Base-by-base conservation (phyloP, 2,329 filamentous ascomycete species). In the Colletotrichum sp. region DNA sequence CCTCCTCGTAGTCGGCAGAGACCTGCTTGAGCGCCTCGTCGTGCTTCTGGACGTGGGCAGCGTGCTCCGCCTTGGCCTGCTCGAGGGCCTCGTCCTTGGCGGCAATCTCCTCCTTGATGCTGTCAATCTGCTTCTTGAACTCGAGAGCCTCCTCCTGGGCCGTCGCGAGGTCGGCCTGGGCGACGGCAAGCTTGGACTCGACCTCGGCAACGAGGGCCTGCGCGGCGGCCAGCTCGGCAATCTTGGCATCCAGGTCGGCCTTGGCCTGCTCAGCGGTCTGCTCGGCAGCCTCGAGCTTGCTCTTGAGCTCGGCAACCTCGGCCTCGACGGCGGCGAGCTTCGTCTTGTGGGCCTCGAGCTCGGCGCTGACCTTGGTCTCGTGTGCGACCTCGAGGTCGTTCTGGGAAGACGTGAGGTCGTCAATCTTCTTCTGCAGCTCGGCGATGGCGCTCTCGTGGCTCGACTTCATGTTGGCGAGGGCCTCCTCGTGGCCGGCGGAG, bases 1-100 rank as follows among this genome's bases (percentile, higher is more conserved):
- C 91, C n/a, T 89, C 87, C 81, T 93, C 90, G 78, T 92, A 92
- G 78, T 93, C 91, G 77, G 90, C 86, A 2, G 91, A 91, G 71
- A 93, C 83, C 76, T 88, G 88, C 81, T 90, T 87, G 78, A 93
- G 86, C 80, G 91, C 90, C 78, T 89, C 87, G 76, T 90, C 87
- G 80, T 93, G 90, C 81, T 89, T 89, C 57, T 86, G 85, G 30
- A 82, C 80, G 0, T 84, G 81, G 4, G 82, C 78, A n/a, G 84
- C 82, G 74, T 86, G 85, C 44, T 90, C 88, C 66, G 86, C 82
- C 82, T 91, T 89, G 76, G 92, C 83, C 80, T 88, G 88, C 16
- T 87, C 83, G 28, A 90, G 87, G 28, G 87, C 85, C 28, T 84
- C 86, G 10, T 90, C 89, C 81, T 90, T 91, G 75, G 82, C 84